A percentile compares a stretch with the other conserved stretches of the same genome.
Evolutionary conservation across 257 asterid species (phyloP).

Genomic region (Misopates orontium): DNA sequence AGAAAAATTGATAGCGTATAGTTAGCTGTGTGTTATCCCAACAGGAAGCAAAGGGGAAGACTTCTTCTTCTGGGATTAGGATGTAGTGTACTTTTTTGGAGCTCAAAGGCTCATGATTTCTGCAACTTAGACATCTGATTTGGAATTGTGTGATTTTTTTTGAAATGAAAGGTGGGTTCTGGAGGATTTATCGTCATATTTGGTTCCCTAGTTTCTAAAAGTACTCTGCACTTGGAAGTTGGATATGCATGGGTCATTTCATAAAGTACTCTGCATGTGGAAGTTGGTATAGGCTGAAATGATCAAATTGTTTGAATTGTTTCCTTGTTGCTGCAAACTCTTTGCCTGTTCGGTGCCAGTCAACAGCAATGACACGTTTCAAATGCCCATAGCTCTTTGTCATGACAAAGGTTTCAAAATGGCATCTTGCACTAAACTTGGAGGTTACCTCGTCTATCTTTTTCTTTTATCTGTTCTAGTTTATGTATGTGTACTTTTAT

Average conservation of each 20-base stretch:
- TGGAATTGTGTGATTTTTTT: neutral
- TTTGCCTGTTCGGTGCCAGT: neutral
- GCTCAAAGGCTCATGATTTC: neutral
- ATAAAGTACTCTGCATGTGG: conserved; percentile 8
- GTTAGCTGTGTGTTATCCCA: no score
- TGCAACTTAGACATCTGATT: conserved; percentile 5
- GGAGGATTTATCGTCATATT: no score
- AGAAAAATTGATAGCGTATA: no score
- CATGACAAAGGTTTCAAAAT: neutral
- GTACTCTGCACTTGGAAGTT: conserved; percentile 5
- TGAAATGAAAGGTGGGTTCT: no score
- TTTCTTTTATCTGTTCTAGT: no score
- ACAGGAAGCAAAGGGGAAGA: no score
- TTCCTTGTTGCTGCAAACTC: conserved; percentile 4
- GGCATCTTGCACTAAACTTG: neutral
- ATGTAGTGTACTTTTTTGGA: conserved; percentile 1
- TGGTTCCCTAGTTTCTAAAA: neutral
- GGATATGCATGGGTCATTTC: conserved; percentile 18
- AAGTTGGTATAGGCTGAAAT: conserved; percentile 11
- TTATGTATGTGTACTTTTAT: no score
- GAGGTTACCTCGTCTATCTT: neutral
- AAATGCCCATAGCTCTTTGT: neutral
- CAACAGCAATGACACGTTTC: conserved; percentile 1
- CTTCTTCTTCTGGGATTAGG: neutral
- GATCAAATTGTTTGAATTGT: conserved; percentile 7